A percentile compares a stretch with the other conserved stretches of the same genome.
Conservation (phyloP, 2,329 filamentous ascomycete genomes). For the Arthrobotrys pseudoclavata region DNA sequence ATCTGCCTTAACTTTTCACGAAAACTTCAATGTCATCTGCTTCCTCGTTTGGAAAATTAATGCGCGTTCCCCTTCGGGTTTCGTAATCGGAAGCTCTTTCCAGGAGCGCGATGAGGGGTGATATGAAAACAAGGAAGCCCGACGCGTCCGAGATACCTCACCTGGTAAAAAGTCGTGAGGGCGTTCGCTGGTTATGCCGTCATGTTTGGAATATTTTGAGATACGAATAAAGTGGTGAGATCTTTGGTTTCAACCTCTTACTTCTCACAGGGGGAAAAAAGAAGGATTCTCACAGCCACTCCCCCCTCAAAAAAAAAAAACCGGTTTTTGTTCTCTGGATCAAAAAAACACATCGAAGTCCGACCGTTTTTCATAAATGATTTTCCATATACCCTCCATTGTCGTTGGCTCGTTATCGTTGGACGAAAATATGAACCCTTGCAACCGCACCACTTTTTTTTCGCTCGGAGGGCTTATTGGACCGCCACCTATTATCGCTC, state of each 20-base stretch:
- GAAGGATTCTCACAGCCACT: constrained; percentile 22
- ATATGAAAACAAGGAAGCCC: constrained; percentile 18
- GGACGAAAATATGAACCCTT: constrained; percentile 17
- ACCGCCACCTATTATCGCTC: constrained; percentile 28
- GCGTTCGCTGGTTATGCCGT: constrained; percentile 10
- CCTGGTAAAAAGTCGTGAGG: not conserved
- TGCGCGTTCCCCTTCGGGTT: constrained; percentile 30
- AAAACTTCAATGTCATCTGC: not conserved
- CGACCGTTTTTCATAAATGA: constrained; percentile 42
- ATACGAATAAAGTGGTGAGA: constrained; percentile 27
- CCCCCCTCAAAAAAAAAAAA: no score
- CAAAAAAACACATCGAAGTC: constrained; percentile 3
- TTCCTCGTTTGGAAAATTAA: constrained; percentile 35
- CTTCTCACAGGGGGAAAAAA: not conserved
- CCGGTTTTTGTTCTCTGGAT: no score
- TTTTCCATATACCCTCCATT: constrained; percentile 39
- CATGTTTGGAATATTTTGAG: constrained; percentile 20
- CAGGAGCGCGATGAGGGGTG: constrained; percentile 43
- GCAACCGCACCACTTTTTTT: constrained; percentile 24
- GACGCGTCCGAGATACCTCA: constrained; percentile 1
- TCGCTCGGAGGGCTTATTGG: constrained; percentile 9
- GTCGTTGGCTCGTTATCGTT: constrained; percentile 9
- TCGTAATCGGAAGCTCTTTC: constrained; percentile 4
- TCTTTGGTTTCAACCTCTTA: not conserved
- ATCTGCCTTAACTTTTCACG: not conserved